A percentile compares a stretch with the other conserved stretches of the same genome.
Conservation (phyloP, 352 stramenopile genomes). For the Globisporangium megalacanthum region DNA sequence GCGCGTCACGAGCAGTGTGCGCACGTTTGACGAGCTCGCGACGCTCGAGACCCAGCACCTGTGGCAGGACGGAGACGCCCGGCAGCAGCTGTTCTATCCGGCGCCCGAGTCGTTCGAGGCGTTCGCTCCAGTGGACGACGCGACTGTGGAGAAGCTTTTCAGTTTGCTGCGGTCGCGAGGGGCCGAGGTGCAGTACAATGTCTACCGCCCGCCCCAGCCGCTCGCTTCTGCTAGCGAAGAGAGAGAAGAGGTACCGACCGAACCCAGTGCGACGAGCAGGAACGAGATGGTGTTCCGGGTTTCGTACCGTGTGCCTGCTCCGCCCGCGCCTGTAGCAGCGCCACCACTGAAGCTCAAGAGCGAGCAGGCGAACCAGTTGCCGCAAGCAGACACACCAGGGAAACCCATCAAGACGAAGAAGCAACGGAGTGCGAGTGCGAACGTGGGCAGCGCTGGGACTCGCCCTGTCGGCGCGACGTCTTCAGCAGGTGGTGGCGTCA, state of each 20-base stretch:
- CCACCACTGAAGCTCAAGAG: constrained; percentile 26
- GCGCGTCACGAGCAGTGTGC: constrained; percentile 19
- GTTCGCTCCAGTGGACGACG: constrained; percentile 18
- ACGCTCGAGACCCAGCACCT: constrained; percentile 23
- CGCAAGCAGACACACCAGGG: constrained; percentile 14
- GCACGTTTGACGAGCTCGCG: constrained; percentile 42
- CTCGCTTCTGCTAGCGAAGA: constrained; percentile 9
- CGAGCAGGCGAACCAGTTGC: constrained; percentile 17
- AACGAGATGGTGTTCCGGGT: constrained; percentile 55
- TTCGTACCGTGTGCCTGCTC: constrained; percentile 61
- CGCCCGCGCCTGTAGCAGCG: constrained; percentile 18
- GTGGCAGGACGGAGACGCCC: constrained; percentile 42
- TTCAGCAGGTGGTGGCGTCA: constrained; percentile 4
- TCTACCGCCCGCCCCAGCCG: constrained; percentile 44
- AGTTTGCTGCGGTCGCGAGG: constrained; percentile 46
- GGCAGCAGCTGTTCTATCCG: constrained; percentile 35
- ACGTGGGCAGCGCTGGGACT: constrained; percentile 10
- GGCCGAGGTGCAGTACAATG: constrained; percentile 47
- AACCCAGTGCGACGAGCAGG: constrained; percentile 17
- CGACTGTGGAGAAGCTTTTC: constrained; percentile 35
- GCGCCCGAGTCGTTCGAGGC: constrained; percentile 6
- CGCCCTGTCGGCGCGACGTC: constrained; percentile 9
- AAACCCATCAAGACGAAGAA: constrained; percentile 64
- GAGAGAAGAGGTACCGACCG: constrained; percentile 15
- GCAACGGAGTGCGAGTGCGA: constrained; percentile 22